Base-by-base conservation (phyloP, 2,329 filamentous ascomycete genomes). In the Didymosphaeria variabile region DNA sequence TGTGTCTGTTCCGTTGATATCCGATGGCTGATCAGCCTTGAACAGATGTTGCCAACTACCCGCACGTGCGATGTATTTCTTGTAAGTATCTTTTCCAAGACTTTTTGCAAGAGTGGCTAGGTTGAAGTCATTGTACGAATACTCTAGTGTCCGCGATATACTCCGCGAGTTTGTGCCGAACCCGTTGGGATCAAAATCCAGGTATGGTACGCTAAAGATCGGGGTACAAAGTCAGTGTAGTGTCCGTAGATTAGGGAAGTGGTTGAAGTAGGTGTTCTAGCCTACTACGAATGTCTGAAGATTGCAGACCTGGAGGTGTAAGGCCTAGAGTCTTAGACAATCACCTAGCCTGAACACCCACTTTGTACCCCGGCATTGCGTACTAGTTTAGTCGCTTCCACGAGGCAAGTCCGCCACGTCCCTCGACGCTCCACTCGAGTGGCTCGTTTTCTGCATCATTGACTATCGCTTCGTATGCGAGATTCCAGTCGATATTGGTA, bases 41-140 rank as follows among this genome's bases (percentile, higher is more conserved):
- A 86, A 91, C 62, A 92, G 80, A 59, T 91, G 91, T 64, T 82
- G 79, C 90, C 90, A 93, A 72, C 91, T 89, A 0, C 79, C 80
- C 55, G 88, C 86, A 0, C 87, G 85, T 0, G 75, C 74, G 0
- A 85, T 71, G 61, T 92, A 93, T 70, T 84, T 87, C 8, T 74
- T 72, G 26, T 83, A 80, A 52, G 91, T 90, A 0, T 72, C 77
- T 2, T 80, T 79, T 13, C 86, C 86, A 42, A 91, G 73, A 0
- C 79, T 81, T 10, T 82, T 81, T 0, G 90, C 89, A 58, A 92
- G 85, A 50, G 87, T 82, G 0, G 88, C 82, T 60, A 91, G 88
- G 64, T 85, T 87, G 69, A 87, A 81, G 67, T 81, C 79, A 51
- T 81, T 79, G 68, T 81, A 79, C 2, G 74, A 70, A 50, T 75